Evolutionary conservation across 176 grass and related monocot species (phyloP).

Genomic region (sorghum (Sorghum bicolor)): Sorghum_bicolor_NCBIv3 NC_012872.2:5771001-5771500

Average conservation of each 20-base stretch:
- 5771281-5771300: not conserved
- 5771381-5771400: constrained; percentile 33
- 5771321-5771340: constrained; percentile 24
- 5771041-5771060: constrained; percentile 17
- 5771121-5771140: constrained; percentile 34
- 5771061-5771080: not conserved
- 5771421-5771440: not conserved
- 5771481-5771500: too few species aligned
- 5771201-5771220: not conserved
- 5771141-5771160: not conserved
- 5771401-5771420: not conserved
- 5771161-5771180: constrained; percentile 8
- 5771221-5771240: not conserved
- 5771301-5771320: not conserved
- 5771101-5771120: constrained; percentile 36
- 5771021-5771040: constrained; percentile 29
- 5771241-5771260: not conserved
- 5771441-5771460: constrained; percentile 2
- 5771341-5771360: constrained; percentile 25
- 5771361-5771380: not conserved
- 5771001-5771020: not conserved
- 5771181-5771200: constrained; percentile 30
- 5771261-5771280: not conserved
- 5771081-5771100: constrained; percentile 19
- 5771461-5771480: not conserved